Evolutionary conservation across 202 grass and related monocot species (phyloP).

Genomic region (Panicum hallii): DNA sequence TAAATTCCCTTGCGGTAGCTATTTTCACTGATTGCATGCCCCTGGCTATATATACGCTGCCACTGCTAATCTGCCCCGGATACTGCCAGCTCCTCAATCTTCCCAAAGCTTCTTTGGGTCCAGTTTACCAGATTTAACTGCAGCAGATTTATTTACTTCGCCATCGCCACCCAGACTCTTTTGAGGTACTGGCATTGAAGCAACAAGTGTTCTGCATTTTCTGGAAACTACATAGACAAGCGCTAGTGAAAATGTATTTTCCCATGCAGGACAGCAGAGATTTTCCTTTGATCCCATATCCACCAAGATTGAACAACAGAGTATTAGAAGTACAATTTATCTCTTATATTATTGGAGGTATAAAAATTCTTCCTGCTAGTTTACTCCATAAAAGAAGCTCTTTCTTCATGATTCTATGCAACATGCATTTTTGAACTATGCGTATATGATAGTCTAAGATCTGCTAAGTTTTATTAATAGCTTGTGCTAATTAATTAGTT

Average conservation of each 20-base stretch:
- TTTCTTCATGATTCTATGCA: neutral
- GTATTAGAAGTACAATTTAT: neutral
- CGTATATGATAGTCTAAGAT: conserved; percentile 14
- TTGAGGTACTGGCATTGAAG: neutral
- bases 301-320: neutral
- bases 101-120: neutral
- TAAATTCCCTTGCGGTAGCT: neutral
- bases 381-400: neutral
- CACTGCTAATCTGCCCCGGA: neutral
- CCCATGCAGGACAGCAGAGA: neutral
- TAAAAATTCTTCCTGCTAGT: neutral
- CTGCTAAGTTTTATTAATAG: neutral
- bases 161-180: neutral
- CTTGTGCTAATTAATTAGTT: conserved; percentile 33
- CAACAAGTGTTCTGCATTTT: neutral
- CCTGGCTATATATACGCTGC: neutral
- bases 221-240: neutral
- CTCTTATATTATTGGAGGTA: neutral
- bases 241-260: neutral
- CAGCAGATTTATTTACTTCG: neutral
- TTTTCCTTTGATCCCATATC: neutral
- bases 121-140: neutral
- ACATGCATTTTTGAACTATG: neutral
- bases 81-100: neutral
- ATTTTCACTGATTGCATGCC: neutral